These are phyloP conservation scores for Metarhizium anisopliae DNA, from an alignment of 2,329 filamentous ascomycete genomes.

Conservation along the genomic window DNA sequence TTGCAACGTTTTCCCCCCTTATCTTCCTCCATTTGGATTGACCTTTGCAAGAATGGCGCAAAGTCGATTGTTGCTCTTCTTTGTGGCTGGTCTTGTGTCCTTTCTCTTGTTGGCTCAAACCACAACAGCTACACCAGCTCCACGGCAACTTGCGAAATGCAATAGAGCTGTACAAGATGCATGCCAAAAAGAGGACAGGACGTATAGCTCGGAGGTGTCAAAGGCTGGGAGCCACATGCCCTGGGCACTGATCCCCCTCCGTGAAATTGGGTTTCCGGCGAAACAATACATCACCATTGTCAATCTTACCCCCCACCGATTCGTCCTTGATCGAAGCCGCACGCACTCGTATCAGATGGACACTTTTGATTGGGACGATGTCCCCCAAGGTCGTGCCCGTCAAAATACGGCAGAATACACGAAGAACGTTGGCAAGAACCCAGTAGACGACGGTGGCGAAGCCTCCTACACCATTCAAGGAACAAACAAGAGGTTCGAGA, in stretches of 20 bases:
- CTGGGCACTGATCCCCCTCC: constrained; percentile 4
- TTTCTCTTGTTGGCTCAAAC: neutral
- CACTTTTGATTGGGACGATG: constrained; percentile 21
- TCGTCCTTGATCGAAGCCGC: constrained; percentile 15
- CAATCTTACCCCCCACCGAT: constrained; percentile 23
- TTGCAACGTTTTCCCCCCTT: neutral
- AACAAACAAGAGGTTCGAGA: constrained; percentile 20
- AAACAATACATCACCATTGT: constrained; percentile 24
- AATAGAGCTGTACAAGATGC: neutral
- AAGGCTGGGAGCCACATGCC: constrained; percentile 6
- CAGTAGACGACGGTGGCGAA: constrained; percentile 20
- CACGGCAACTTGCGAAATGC: neutral
- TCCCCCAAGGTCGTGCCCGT: constrained; percentile 21
- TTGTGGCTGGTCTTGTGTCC: neutral
- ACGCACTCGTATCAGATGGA: constrained; percentile 23
- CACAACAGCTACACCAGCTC: neutral
- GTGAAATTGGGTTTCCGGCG: constrained; percentile 4
- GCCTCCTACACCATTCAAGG: constrained; percentile 21
- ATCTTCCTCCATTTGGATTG: neutral
- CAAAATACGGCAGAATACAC: constrained; percentile 22
- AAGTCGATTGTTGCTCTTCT: neutral
- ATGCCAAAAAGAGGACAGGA: constrained; percentile 5
- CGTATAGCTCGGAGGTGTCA: constrained; percentile 5
- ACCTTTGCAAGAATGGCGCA: neutral
- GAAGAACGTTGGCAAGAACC: constrained; percentile 6